These are phyloP conservation scores for Penicillium vulpinum DNA, from an alignment of 2,329 filamentous ascomycete species.

Conservation along the genomic window DNA sequence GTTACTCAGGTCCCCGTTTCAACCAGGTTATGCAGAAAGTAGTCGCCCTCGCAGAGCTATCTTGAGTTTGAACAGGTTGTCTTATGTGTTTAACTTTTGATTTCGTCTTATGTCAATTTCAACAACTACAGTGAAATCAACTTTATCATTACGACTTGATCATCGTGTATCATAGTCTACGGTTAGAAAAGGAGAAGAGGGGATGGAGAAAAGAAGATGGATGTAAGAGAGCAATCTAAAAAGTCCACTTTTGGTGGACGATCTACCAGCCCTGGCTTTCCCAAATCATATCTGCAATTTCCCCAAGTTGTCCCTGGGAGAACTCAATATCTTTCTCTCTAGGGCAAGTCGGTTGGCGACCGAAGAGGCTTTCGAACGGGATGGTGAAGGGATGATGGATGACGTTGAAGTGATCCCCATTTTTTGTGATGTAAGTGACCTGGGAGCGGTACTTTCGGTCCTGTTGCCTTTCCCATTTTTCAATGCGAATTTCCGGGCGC, in stretches of 20 bases:
- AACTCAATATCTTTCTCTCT: too few relatives aligned
- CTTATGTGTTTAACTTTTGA: not conserved
- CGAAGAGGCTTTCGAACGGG: not conserved
- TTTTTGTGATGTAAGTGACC: slow-evolving; percentile 8
- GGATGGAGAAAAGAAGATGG: too few relatives aligned
- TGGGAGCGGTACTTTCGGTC: not conserved
- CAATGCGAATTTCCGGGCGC: not conserved
- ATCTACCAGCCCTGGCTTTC: too few relatives aligned
- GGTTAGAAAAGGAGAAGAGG: too few relatives aligned
- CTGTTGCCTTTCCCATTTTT: slow-evolving; percentile 2
- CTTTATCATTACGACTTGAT: not conserved
- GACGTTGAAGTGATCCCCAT: slow-evolving; percentile 1
- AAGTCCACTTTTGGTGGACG: too few relatives aligned
- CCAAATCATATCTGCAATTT: too few relatives aligned
- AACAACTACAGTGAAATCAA: not conserved
- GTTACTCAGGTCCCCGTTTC: not conserved
- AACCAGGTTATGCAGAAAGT: not conserved
- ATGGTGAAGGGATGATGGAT: not conserved
- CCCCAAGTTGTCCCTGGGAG: too few relatives aligned
- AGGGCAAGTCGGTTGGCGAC: not conserved
- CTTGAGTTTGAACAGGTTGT: not conserved
- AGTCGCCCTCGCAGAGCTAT: not conserved
- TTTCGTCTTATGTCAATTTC: not conserved
- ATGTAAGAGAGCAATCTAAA: too few relatives aligned
- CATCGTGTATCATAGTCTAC: too few relatives aligned